Evolutionary conservation across 805 yeast species (phyloP).

Genomic region (Hanseniaspora pseudoguilliermondii): DNA sequence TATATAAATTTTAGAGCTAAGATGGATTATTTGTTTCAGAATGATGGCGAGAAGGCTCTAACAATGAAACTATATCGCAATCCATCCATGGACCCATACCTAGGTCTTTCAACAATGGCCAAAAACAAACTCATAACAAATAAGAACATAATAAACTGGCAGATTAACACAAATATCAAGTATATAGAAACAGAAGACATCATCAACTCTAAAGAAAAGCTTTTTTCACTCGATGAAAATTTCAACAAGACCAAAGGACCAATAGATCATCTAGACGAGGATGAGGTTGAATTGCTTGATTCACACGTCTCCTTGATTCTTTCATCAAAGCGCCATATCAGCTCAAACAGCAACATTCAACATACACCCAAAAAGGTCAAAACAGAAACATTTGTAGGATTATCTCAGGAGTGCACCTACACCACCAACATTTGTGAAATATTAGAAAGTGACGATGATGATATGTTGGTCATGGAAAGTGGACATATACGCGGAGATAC

Average conservation of each 20-base stretch:
- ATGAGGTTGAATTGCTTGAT: not conserved
- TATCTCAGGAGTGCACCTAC: not conserved
- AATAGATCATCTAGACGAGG: not conserved
- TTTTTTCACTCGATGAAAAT: not conserved
- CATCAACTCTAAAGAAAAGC: not conserved
- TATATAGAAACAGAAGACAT: not conserved
- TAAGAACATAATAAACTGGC: not conserved
- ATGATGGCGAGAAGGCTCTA: not conserved
- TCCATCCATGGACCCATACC: not conserved
- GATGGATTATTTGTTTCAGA: not conserved
- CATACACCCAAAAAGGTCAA: not conserved
- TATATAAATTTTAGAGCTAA: not conserved
- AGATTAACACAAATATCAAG: not conserved
- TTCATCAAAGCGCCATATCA: not conserved
- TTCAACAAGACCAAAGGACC: not conserved
- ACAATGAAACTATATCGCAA: not conserved
- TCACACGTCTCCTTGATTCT: not conserved
- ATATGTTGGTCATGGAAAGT: not conserved
- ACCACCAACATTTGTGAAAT: not conserved
- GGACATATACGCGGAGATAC: not conserved
- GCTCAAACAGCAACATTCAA: not conserved
- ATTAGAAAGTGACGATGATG: not conserved
- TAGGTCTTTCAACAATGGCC: not conserved
- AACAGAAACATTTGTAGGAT: not conserved
- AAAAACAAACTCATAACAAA: not conserved